Evolutionary conservation across 2,329 filamentous ascomycete genomes (phyloP), one percentile per base, ranked within the genome.

Genomic region (Aspergillus ruber): DNA sequence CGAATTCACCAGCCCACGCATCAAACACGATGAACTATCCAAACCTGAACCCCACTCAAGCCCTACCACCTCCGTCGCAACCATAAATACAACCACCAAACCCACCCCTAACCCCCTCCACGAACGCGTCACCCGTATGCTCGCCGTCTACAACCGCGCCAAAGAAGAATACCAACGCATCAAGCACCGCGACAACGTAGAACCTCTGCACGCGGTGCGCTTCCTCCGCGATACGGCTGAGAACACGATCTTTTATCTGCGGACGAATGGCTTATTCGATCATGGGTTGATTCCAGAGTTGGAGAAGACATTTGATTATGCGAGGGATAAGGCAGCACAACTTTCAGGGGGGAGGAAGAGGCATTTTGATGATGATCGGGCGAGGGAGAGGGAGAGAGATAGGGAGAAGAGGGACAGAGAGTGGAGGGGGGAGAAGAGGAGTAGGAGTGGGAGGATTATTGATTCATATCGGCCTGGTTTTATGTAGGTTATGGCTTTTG

Each of bases 221-320:
- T 73, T 72, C 43, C 64, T 74, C 21, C 67, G 70, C 3, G 70
- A 74, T 52, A 72, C 68, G 1, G 68, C 70, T 5, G 70, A 73
- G 48, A 73, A 73, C 45, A 57, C 63, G 1, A 56, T 71, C 13
- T 55, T 58, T 12, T 69, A 68, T 42, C 54, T 73, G 7, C 49
- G 55, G 21, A 45, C 57, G 8, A 55, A 58, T 18, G 55, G 52
- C 8, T 44, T 53, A 15, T 44, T 50, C 3, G 52, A 63, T 9
- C 58, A 69, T 44, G 45, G 47, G 12, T 50, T 67, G 46, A 46
- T 68, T 10, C 49, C 61, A 0, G 67, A 71, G 38, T 52, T 73
- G 10, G 51, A 66, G 21, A 47, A 56, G 4, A 61, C 62, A 4
- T 68, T 67, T 27, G 51, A 55, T 12, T 56, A 62, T 29, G 68